phyloP scores from a whole-genome alignment of 2,329 filamentous ascomycete species.

The Zymoseptoria crescenta region DNA sequence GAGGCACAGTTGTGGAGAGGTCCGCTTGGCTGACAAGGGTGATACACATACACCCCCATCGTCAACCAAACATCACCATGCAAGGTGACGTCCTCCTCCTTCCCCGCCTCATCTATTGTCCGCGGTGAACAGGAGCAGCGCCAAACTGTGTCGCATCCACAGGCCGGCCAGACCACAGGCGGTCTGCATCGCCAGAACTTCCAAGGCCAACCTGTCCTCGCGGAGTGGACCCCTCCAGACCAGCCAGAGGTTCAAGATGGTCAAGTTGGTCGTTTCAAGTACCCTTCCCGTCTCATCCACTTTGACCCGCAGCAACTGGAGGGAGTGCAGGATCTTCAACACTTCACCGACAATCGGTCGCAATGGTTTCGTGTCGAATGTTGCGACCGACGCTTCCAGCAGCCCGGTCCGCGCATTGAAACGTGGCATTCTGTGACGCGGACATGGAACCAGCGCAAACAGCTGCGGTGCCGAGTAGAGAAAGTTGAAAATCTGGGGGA shows the following conservation, averaged over 20 bases:
- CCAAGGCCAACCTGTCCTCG: conserved; percentile 73
- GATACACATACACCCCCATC: background rate
- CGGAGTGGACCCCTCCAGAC: conserved; percentile 88
- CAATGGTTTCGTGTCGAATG: conserved; percentile 62
- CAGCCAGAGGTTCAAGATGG: conserved; percentile 90
- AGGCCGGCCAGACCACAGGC: conserved; percentile 71
- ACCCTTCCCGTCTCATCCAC: conserved; percentile 60
- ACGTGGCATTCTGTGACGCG: conserved; percentile 79
- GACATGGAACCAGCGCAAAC: conserved; percentile 83
- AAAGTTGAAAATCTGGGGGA: conserved; percentile 96
- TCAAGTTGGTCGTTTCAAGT: conserved; percentile 79
- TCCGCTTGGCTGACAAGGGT: background rate
- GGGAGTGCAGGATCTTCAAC: conserved; percentile 59
- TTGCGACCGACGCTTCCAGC: conserved; percentile 76
- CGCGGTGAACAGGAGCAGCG: conserved; percentile 78
- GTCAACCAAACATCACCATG: conserved; percentile 4
- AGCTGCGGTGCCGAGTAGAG: conserved; percentile 87
- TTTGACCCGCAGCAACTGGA: conserved; percentile 62
- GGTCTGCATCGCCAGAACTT: conserved; percentile 72
- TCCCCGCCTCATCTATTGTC: conserved; percentile 54
- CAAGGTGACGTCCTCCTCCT: conserved; percentile 5
- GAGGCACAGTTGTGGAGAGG: background rate
- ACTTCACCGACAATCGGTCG: conserved; percentile 52
- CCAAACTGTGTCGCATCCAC: conserved; percentile 77
- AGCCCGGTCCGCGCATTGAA: conserved; percentile 82